These are phyloP conservation scores for Setaria viridis DNA, from an alignment of 202 grass and related monocot genomes.

Conservation along the genomic window DNA sequence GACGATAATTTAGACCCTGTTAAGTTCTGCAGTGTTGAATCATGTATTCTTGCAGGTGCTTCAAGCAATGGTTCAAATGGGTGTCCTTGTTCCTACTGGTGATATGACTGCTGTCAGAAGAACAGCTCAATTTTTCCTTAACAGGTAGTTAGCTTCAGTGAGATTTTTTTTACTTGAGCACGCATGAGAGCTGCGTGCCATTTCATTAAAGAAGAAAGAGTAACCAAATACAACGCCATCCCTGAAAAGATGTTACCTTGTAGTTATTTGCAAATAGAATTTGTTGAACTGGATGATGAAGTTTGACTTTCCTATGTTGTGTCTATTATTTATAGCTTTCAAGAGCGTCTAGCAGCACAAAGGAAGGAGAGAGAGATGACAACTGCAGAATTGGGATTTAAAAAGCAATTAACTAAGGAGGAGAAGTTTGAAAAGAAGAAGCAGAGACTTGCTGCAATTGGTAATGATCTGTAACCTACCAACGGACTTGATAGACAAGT, in stretches of 20 bases:
- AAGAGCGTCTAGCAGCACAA: constrained; percentile 83
- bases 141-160: constrained; percentile 53
- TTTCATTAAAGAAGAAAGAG: constrained; percentile 23
- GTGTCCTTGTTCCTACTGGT: constrained; percentile 98
- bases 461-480: constrained; percentile 54
- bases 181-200: background rate
- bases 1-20: constrained; percentile 23
- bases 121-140: constrained; percentile 96
- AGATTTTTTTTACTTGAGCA: background rate
- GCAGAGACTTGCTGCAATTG: constrained; percentile 94
- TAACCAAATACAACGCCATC: background rate
- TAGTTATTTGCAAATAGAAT: constrained; percentile 47
- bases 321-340: constrained; percentile 66
- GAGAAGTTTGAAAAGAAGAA: constrained; percentile 96
- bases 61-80: constrained; percentile 97
- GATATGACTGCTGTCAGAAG: constrained; percentile 99
- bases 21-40: constrained; percentile 33
- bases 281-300: constrained; percentile 30
- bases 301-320: constrained; percentile 31
- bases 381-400: constrained; percentile 77
- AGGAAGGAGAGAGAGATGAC: constrained; percentile 89
- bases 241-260: constrained; percentile 37
- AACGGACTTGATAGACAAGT: constrained; percentile 33
- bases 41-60: constrained; percentile 69
- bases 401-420: constrained; percentile 78